Conservation (phyloP, 768 basidiomycete species). For the Cantharellus anzutake region DNA sequence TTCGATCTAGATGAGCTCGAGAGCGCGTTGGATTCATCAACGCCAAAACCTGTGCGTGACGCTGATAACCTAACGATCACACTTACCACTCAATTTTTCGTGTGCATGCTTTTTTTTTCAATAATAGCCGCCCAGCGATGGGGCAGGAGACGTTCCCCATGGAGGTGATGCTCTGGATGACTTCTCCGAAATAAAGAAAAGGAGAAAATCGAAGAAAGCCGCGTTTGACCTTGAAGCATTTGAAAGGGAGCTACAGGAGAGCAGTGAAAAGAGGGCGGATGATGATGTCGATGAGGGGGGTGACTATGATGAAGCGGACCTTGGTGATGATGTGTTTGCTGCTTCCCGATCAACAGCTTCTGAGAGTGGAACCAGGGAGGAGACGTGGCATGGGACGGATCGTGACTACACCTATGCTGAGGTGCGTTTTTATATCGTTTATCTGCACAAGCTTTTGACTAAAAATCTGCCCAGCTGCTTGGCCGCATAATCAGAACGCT, state of each 20-base stretch:
- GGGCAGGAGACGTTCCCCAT: neutral
- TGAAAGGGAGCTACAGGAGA: slow-evolving; percentile 75
- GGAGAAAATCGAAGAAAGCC: slow-evolving; percentile 50
- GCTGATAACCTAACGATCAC: neutral
- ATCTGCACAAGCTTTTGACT: neutral
- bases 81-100: neutral
- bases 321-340: slow-evolving; percentile 73
- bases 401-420: slow-evolving; percentile 94
- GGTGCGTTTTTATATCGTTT: slow-evolving; percentile 21
- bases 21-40: neutral
- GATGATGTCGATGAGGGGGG: slow-evolving; percentile 35
- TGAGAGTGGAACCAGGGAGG: slow-evolving; percentile 54
- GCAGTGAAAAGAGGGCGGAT: slow-evolving; percentile 17
- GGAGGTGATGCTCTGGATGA: slow-evolving; percentile 10
- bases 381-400: slow-evolving; percentile 76
- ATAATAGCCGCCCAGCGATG: neutral
- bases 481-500: slow-evolving; percentile 81
- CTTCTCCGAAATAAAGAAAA: slow-evolving; percentile 20
- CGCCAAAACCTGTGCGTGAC: slow-evolving; percentile 9
- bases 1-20: slow-evolving; percentile 2
- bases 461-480: slow-evolving; percentile 43
- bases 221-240: slow-evolving; percentile 83
- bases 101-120: slow-evolving; percentile 7
- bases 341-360: slow-evolving; percentile 25
- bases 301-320: slow-evolving; percentile 50